A percentile compares a stretch with the other conserved stretches of the same genome.
These are phyloP conservation scores for Talaromyces borbonicus DNA, from an alignment of 495 filamentous ascomycete genomes.

Conservation along the genomic window DNA sequence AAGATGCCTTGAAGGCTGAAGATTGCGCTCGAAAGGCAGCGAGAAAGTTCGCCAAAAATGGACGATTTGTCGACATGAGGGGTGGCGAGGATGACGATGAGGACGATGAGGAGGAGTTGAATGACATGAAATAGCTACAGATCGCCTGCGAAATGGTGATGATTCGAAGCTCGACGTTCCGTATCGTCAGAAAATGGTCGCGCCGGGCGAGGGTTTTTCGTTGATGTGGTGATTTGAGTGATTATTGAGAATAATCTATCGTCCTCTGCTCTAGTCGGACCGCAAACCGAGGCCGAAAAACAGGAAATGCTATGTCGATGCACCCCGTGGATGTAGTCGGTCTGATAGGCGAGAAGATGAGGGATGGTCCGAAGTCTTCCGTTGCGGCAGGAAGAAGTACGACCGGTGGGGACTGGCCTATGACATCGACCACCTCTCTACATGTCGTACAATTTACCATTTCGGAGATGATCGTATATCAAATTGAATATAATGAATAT, in stretches of 20 bases:
- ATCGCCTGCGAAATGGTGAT: neutral
- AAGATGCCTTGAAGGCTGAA: slow-evolving; percentile 38
- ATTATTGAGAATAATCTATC: neutral
- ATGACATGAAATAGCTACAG: neutral
- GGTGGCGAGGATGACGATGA: too few species aligned
- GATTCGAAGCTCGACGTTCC: neutral
- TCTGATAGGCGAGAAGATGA: slow-evolving; percentile 1
- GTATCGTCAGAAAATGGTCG: neutral
- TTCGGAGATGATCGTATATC: too few species aligned
- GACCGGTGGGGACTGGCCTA: neutral
- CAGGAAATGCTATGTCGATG: neutral
- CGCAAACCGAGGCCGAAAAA: neutral
- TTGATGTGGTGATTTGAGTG: neutral
- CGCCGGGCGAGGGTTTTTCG: slow-evolving; percentile 1
- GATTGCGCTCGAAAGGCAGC: slow-evolving; percentile 67
- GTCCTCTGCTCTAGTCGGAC: too few species aligned
- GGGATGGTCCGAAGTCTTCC: neutral
- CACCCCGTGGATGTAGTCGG: neutral
- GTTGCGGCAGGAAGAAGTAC: neutral
- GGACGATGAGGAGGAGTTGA: neutral
- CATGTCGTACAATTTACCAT: too few species aligned
- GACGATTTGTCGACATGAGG: slow-evolving; percentile 65
- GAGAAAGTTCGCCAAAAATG: slow-evolving; percentile 80
- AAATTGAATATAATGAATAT: too few species aligned
- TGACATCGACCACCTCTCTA: neutral